phyloP scores from a whole-genome alignment of 805 yeast genomes.

The Candida insectalens region DNA sequence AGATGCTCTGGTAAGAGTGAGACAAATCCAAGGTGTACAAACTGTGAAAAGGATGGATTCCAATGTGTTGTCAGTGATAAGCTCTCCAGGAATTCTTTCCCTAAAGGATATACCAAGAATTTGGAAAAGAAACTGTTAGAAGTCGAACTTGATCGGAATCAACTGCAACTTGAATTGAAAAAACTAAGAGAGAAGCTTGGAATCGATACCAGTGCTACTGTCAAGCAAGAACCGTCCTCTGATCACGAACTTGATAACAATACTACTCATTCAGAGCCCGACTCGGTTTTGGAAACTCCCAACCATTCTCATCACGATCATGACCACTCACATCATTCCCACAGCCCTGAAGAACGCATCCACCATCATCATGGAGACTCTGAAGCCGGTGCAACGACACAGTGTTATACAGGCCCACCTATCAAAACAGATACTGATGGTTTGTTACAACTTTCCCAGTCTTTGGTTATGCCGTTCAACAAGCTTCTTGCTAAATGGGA shows the following conservation, averaged over 20 bases:
- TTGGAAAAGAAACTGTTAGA: slow-evolving; percentile 53
- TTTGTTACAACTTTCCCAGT: slow-evolving; percentile 17
- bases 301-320: too few species aligned
- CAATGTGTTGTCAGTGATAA: slow-evolving; percentile 67
- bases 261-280: too few species aligned
- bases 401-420: neutral
- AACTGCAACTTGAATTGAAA: slow-evolving; percentile 27
- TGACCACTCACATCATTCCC: too few species aligned
- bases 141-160: slow-evolving; percentile 46
- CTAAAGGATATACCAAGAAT: slow-evolving; percentile 73
- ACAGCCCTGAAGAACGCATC: too few species aligned
- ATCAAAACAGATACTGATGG: slow-evolving; percentile 14
- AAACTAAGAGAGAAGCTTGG: slow-evolving; percentile 12
- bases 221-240: neutral
- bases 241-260: too few species aligned
- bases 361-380: too few species aligned
- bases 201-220: neutral
- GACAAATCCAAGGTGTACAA: slow-evolving; percentile 46
- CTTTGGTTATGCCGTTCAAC: slow-evolving; percentile 18
- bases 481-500: slow-evolving; percentile 13
- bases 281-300: too few species aligned
- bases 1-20: slow-evolving; percentile 60
- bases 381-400: neutral
- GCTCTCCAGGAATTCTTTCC: slow-evolving; percentile 66
- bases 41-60: slow-evolving; percentile 55